Evolutionary conservation across 225 moss, liverwort and hornwort genomes (phyloP).

Genomic region (Bryoerythrophyllum caledonicum): DNA sequence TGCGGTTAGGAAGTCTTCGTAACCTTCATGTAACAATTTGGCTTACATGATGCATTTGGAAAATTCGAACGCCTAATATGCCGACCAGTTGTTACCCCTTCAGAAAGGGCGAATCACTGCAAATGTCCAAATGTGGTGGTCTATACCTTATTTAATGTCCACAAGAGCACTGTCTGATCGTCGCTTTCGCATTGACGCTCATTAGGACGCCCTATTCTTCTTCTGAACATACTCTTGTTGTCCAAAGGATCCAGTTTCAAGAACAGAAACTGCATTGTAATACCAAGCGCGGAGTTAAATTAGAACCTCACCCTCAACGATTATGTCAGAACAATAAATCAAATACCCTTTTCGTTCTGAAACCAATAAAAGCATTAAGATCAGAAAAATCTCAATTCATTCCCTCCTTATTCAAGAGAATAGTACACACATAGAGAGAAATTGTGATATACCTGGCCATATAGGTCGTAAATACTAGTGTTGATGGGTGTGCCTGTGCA

Average conservation of each 20-base stretch:
- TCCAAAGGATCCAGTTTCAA: constrained; percentile 90
- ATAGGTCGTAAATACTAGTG: constrained; percentile 96
- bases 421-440: not conserved
- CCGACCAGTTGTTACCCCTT: not conserved
- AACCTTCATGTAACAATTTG: not conserved
- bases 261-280: constrained; percentile 81
- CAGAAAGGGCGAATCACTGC: not conserved
- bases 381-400: not conserved
- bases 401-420: not conserved
- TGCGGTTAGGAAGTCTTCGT: not conserved
- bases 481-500: constrained; percentile 99
- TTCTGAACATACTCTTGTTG: constrained; percentile 82
- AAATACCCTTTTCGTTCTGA: not conserved
- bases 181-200: constrained; percentile 98
- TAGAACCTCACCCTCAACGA: constrained; percentile 13
- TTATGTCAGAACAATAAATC: not conserved
- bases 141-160: constrained; percentile 95
- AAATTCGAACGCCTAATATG: constrained; percentile 9
- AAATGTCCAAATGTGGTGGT: not conserved
- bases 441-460: constrained; percentile 72
- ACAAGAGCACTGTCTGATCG: constrained; percentile 95
- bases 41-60: not conserved
- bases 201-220: constrained; percentile 92
- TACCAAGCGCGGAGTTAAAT: not conserved
- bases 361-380: not conserved